Evolutionary conservation across 2,329 filamentous ascomycete species (phyloP).

Genomic region (Exserohilum rostratum): DNA sequence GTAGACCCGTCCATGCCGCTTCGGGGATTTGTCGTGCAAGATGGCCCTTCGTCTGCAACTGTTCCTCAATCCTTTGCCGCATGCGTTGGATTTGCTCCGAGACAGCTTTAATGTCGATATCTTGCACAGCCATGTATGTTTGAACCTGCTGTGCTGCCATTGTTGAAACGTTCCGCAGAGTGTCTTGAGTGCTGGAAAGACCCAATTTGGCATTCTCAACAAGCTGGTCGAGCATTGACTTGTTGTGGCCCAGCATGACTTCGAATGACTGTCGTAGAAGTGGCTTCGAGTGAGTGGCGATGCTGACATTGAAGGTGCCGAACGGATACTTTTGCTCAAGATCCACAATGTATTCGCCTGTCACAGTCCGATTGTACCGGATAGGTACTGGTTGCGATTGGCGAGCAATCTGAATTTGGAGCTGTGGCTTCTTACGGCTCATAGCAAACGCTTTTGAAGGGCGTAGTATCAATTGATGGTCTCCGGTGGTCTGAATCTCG

Average conservation of each 20-base stretch:
- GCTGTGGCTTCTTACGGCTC: conserved; percentile 52
- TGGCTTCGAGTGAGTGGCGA: conserved; percentile 49
- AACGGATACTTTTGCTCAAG: conserved; percentile 58
- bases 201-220: conserved; percentile 27
- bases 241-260: conserved; percentile 42
- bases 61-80: conserved; percentile 19
- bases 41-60: conserved; percentile 5
- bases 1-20: conserved; percentile 30
- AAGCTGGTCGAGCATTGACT: conserved; percentile 33
- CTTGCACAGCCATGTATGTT: conserved; percentile 8
- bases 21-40: conserved; percentile 25
- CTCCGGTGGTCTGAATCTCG: conserved; percentile 60
- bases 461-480: conserved; percentile 60
- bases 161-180: conserved; percentile 29
- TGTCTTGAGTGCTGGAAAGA: conserved; percentile 25
- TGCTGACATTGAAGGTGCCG: conserved; percentile 57
- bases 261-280: conserved; percentile 42
- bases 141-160: conserved; percentile 20
- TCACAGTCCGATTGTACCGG: conserved; percentile 56
- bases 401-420: conserved; percentile 58
- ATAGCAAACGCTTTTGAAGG: conserved; percentile 53
- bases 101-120: conserved; percentile 3
- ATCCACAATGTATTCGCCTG: conserved; percentile 60
- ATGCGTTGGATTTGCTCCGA: conserved; percentile 8
- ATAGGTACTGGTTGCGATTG: conserved; percentile 52